These are phyloP conservation scores for Volutella citrinella DNA, from an alignment of 2,329 filamentous ascomycete genomes.

Conservation along the genomic window DNA sequence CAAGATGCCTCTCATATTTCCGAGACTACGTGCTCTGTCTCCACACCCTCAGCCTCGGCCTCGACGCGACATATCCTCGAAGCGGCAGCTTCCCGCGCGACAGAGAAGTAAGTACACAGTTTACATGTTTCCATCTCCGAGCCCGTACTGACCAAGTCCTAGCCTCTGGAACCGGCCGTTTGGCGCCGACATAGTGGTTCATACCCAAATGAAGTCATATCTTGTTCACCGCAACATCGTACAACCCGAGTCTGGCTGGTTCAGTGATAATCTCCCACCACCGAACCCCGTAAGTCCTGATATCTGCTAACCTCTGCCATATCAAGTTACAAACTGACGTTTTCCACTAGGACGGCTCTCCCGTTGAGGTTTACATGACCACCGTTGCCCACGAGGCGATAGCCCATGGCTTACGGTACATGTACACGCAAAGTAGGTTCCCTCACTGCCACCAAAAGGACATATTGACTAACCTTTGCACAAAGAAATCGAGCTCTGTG, in stretches of 20 bases:
- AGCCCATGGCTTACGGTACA: slow-evolving; percentile 31
- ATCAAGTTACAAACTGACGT: too few relatives aligned
- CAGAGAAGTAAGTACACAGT: too few relatives aligned
- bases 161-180: slow-evolving; percentile 32
- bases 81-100: slow-evolving; percentile 25
- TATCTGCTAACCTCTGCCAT: too few relatives aligned
- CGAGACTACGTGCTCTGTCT: slow-evolving; percentile 14
- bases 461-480: slow-evolving; percentile 5
- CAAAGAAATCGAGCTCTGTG: slow-evolving; percentile 28
- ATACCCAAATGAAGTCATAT: slow-evolving; percentile 20
- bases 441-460: neutral
- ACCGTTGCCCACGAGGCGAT: slow-evolving; percentile 23
- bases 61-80: slow-evolving; percentile 24
- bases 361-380: slow-evolving; percentile 23
- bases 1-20: too few relatives aligned
- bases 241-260: slow-evolving; percentile 30
- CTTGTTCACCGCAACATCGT: slow-evolving; percentile 35
- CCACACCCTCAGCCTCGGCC: slow-evolving; percentile 20
- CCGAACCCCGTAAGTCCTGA: slow-evolving; percentile 21
- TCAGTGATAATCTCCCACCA: slow-evolving; percentile 31
- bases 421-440: slow-evolving; percentile 34
- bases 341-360: slow-evolving; percentile 29
- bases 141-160: neutral
- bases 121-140: too few relatives aligned
- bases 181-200: slow-evolving; percentile 31